A percentile compares a stretch with the other conserved stretches of the same genome.
These are phyloP conservation scores for Lumnitzera racemosa DNA, from an alignment of 345 rosid species.

Conservation along the genomic window DNA sequence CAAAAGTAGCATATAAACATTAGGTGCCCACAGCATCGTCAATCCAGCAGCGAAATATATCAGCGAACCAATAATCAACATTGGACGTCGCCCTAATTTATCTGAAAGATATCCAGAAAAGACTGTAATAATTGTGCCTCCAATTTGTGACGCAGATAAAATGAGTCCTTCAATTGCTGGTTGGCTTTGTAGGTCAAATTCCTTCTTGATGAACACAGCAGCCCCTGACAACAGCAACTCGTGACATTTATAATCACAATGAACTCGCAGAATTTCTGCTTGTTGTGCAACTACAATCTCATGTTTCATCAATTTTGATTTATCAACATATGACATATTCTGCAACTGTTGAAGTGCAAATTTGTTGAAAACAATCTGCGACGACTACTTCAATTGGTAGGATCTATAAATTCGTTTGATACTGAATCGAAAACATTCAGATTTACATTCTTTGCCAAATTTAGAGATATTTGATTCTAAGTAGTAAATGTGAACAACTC, in stretches of 20 bases:
- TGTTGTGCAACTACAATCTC: too few species aligned
- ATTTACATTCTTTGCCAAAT: background rate
- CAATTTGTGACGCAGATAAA: constrained; percentile 29
- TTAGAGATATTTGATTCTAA: background rate
- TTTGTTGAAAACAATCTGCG: too few species aligned
- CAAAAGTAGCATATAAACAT: constrained; percentile 28
- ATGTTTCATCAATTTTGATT: too few species aligned
- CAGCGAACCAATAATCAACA: constrained; percentile 27
- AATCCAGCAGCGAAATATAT: constrained; percentile 21
- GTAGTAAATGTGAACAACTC: background rate
- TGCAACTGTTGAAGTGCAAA: too few species aligned
- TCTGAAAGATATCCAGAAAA: constrained; percentile 30
- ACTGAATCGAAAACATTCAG: background rate
- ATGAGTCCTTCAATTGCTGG: constrained; percentile 36
- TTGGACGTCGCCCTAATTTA: constrained; percentile 25
- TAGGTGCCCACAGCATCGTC: constrained; percentile 34
- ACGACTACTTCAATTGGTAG: too few species aligned
- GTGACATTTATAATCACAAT: background rate
- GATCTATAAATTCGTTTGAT: too few species aligned
- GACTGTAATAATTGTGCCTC: constrained; percentile 26
- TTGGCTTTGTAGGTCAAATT: constrained; percentile 24
- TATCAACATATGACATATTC: too few species aligned
- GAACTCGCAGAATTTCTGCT: too few species aligned
- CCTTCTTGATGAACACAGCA: constrained; percentile 30
- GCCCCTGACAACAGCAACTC: constrained; percentile 20